Conservation (phyloP, 768 basidiomycete species). For the Xerocomellus dryophilus region DNA sequence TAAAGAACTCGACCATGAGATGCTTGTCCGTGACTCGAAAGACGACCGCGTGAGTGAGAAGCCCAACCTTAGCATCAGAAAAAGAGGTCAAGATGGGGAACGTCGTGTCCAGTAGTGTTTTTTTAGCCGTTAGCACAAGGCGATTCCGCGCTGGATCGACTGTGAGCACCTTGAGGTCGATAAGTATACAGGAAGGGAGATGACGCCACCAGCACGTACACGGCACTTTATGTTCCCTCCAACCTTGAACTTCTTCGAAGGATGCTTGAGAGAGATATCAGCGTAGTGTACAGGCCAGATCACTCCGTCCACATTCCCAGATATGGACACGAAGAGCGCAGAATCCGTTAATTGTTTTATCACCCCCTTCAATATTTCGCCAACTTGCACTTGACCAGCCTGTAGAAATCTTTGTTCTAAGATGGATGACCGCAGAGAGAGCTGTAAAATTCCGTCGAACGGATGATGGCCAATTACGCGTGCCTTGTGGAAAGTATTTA, state of each 20-base stretch:
- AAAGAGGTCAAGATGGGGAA: constrained; percentile 64
- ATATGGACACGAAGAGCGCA: constrained; percentile 80
- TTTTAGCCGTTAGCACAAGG: constrained; percentile 87
- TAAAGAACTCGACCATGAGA: constrained; percentile 87
- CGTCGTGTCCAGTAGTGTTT: constrained; percentile 78
- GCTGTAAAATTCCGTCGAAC: constrained; percentile 83
- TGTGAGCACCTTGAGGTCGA: constrained; percentile 61
- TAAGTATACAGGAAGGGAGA: neutral
- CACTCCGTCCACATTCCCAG: constrained; percentile 87
- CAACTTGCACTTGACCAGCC: constrained; percentile 77
- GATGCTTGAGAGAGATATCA: constrained; percentile 91
- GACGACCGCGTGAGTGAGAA: constrained; percentile 77
- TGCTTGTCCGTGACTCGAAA: constrained; percentile 79
- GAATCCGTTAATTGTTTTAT: constrained; percentile 81
- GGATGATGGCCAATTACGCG: constrained; percentile 83
- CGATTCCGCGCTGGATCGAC: constrained; percentile 81
- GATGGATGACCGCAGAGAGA: constrained; percentile 81
- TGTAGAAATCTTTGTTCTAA: constrained; percentile 85
- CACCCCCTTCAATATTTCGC: constrained; percentile 82
- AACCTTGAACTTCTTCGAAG: constrained; percentile 83
- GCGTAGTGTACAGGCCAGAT: constrained; percentile 95
- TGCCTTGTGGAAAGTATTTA: constrained; percentile 75
- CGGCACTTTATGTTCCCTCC: constrained; percentile 83
- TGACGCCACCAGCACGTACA: constrained; percentile 43
- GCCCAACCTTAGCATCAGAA: constrained; percentile 67